Percentiles rank a stretch among this genome's conserved stretches.
Conservation (phyloP, 805 yeast species). For the Candida ficus region DNA sequence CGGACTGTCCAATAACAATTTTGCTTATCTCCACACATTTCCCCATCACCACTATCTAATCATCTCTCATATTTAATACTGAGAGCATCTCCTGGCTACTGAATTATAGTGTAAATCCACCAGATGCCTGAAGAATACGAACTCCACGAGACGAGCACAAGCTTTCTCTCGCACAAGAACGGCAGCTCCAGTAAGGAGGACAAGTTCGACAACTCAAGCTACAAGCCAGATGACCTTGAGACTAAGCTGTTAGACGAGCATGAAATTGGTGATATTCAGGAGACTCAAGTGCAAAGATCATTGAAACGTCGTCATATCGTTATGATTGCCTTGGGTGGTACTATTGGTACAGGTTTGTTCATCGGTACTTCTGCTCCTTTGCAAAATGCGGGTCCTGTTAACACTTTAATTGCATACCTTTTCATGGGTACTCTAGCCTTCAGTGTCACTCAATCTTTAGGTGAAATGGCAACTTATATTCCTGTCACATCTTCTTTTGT, state of each 20-base stretch:
- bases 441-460: slow-evolving; percentile 64
- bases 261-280: slow-evolving; percentile 4
- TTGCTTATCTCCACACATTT: no score
- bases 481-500: slow-evolving; percentile 66
- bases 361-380: slow-evolving; percentile 58
- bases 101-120: no score
- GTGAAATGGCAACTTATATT: slow-evolving; percentile 77
- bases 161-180: no score
- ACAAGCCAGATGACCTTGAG: background rate
- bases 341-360: slow-evolving; percentile 76
- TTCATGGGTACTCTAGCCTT: slow-evolving; percentile 64
- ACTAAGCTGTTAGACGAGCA: background rate
- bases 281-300: slow-evolving; percentile 44
- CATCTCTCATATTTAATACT: no score
- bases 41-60: no score
- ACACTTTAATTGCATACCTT: slow-evolving; percentile 55
- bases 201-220: no score
- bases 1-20: no score
- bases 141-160: no score
- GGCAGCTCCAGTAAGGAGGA: no score
- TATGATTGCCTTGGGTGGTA: slow-evolving; percentile 77
- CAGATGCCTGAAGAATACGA: no score
- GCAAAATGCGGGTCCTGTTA: slow-evolving; percentile 61
- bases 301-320: slow-evolving; percentile 64
- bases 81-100: no score